phyloP scores from a whole-genome alignment of 139 green algal species.

The Zygnema cylindricum region DNA sequence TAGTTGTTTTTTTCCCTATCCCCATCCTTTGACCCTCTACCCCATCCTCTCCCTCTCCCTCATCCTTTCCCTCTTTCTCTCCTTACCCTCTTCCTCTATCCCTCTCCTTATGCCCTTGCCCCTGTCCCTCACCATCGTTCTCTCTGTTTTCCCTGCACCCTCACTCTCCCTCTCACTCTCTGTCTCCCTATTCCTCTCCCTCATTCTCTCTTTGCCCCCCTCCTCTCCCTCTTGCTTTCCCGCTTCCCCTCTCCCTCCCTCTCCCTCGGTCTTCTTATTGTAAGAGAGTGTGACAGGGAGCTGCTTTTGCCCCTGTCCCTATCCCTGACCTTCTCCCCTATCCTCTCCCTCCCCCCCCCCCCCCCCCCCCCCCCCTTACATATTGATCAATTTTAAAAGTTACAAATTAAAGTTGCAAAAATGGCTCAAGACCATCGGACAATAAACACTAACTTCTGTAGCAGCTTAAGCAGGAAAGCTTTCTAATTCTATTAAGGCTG shows the following conservation, averaged over 20 bases:
- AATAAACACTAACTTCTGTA: too few species aligned
- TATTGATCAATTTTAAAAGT: too few species aligned
- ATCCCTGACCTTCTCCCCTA: too few species aligned
- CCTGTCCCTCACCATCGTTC: background rate
- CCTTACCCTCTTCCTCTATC: background rate
- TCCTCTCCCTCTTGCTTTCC: background rate
- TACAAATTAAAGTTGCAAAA: too few species aligned
- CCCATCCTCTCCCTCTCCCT: background rate
- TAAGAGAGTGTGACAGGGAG: too few species aligned
- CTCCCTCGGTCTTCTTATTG: too few species aligned
- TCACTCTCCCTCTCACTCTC: slow-evolving; percentile 4
- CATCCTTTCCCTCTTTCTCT: background rate
- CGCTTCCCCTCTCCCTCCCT: background rate
- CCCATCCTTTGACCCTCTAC: slow-evolving; percentile 27
- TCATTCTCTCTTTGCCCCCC: background rate
- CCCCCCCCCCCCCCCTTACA: too few species aligned
- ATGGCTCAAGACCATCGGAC: too few species aligned
- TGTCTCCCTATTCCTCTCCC: background rate
- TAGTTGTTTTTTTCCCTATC: background rate
- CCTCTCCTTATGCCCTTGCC: background rate
- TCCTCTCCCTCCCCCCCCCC: too few species aligned
- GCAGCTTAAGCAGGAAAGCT: too few species aligned
- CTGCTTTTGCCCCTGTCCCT: too few species aligned
- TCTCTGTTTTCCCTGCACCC: background rate
- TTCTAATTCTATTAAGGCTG: too few species aligned